These are phyloP conservation scores for Beta corolliflora DNA, from an alignment of 179 eudicot species.

Conservation along the genomic window DNA sequence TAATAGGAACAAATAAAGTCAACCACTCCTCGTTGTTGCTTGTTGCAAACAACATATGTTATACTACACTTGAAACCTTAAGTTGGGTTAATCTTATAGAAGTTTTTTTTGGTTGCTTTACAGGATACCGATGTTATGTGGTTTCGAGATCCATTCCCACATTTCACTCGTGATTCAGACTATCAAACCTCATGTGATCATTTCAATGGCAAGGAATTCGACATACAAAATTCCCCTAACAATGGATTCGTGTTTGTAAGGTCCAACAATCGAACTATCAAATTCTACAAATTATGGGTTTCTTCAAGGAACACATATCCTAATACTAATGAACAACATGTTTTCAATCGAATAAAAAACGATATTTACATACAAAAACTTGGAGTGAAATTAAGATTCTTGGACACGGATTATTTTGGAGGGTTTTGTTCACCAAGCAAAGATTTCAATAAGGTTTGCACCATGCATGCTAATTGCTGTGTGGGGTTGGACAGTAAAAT, in stretches of 20 bases:
- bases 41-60: too few species aligned
- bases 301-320: conserved; percentile 40
- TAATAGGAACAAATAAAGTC: too few species aligned
- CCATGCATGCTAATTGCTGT: conserved; percentile 65
- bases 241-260: conserved; percentile 48
- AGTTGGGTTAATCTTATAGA: too few species aligned
- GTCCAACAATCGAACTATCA: conserved; percentile 44
- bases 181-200: conserved; percentile 46
- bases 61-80: too few species aligned
- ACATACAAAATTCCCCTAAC: conserved; percentile 33
- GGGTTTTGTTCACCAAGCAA: conserved; percentile 49
- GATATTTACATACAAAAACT: conserved; percentile 22
- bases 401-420: conserved; percentile 49
- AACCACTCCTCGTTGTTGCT: too few species aligned
- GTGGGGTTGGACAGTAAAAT: conserved; percentile 39
- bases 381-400: conserved; percentile 40
- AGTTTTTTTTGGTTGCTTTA: not conserved
- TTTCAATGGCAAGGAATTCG: conserved; percentile 29
- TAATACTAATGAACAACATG: conserved; percentile 49
- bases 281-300: conserved; percentile 56
- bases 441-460: conserved; percentile 42
- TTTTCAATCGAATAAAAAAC: conserved; percentile 40
- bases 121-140: conserved; percentile 55
- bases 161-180: conserved; percentile 30
- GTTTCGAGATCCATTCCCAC: conserved; percentile 51